Percentiles rank a stretch among this genome's conserved stretches.
Evolutionary conservation across 352 stramenopile species (phyloP).

Genomic region (Hyaloperonospora arabidopsidis): DNA sequence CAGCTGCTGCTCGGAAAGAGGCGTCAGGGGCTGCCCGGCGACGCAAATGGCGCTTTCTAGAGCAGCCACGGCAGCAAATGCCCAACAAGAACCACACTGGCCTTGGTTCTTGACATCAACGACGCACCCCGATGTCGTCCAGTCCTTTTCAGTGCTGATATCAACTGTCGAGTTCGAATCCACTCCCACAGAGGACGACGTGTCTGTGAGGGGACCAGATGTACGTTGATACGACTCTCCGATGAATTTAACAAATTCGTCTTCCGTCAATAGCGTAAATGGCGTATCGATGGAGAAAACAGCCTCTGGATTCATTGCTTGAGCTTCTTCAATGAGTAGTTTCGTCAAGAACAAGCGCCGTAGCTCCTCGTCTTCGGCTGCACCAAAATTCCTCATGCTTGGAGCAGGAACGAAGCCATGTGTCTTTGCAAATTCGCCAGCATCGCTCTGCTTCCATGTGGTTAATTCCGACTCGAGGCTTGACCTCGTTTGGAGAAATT

Average conservation of each 20-base stretch:
- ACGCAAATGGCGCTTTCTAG: slow-evolving; percentile 89
- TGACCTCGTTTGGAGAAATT: slow-evolving; percentile 43
- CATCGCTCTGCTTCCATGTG: slow-evolving; percentile 44
- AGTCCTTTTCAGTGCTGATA: slow-evolving; percentile 35
- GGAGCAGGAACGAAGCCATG: slow-evolving; percentile 33
- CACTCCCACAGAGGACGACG: background rate
- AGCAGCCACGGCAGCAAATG: slow-evolving; percentile 89
- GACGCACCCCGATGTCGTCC: slow-evolving; percentile 54
- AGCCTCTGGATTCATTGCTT: slow-evolving; percentile 48
- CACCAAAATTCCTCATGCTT: background rate
- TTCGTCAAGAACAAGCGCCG: slow-evolving; percentile 58
- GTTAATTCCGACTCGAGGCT: slow-evolving; percentile 34
- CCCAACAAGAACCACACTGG: slow-evolving; percentile 96
- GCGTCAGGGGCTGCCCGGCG: slow-evolving; percentile 49
- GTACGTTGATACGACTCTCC: slow-evolving; percentile 33
- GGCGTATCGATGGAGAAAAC: slow-evolving; percentile 58
- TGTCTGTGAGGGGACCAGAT: slow-evolving; percentile 3
- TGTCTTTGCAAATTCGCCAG: slow-evolving; percentile 39
- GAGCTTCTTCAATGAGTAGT: slow-evolving; percentile 41
- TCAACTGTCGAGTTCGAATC: slow-evolving; percentile 10
- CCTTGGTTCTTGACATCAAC: slow-evolving; percentile 92
- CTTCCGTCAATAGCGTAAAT: slow-evolving; percentile 65
- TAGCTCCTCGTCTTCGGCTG: slow-evolving; percentile 36
- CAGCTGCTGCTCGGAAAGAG: slow-evolving; percentile 90
- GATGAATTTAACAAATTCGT: slow-evolving; percentile 54